phyloP scores from a whole-genome alignment of 257 asterid genomes.

The Solanum okadae region DNA sequence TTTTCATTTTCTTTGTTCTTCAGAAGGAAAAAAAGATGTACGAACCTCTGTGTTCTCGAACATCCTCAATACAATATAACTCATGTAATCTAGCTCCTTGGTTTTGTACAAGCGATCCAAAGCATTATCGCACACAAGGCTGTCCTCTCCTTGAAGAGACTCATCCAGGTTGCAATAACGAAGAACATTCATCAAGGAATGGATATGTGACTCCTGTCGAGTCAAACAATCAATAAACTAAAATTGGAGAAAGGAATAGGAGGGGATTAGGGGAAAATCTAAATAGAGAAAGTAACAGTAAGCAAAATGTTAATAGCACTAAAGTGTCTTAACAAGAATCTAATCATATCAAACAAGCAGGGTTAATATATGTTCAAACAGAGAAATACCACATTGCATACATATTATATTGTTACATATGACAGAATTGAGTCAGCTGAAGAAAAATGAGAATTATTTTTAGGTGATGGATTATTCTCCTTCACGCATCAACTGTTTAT shows the following conservation, averaged over 20 bases:
- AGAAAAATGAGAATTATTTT: not conserved
- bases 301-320: not conserved
- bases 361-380: not conserved
- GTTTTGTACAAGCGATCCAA: constrained; percentile 74
- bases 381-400: not conserved
- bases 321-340: not conserved
- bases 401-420: not conserved
- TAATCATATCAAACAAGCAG: not conserved
- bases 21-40: constrained; percentile 4
- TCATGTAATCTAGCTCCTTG: constrained; percentile 97
- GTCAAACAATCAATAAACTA: not conserved
- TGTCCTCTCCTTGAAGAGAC: constrained; percentile 74
- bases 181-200: constrained; percentile 94
- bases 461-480: not conserved
- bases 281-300: not conserved
- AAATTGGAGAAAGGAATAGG: not conserved
- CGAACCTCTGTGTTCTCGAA: constrained; percentile 88
- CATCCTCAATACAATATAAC: constrained; percentile 85
- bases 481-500: not conserved
- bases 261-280: not conserved
- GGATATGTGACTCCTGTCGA: constrained; percentile 92
- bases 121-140: constrained; percentile 76
- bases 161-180: constrained; percentile 97
- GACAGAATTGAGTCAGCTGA: not conserved
- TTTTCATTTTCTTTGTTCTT: not conserved